Conservation (phyloP, 2,329 filamentous ascomycete species). For the Monosporascus sp. region DNA sequence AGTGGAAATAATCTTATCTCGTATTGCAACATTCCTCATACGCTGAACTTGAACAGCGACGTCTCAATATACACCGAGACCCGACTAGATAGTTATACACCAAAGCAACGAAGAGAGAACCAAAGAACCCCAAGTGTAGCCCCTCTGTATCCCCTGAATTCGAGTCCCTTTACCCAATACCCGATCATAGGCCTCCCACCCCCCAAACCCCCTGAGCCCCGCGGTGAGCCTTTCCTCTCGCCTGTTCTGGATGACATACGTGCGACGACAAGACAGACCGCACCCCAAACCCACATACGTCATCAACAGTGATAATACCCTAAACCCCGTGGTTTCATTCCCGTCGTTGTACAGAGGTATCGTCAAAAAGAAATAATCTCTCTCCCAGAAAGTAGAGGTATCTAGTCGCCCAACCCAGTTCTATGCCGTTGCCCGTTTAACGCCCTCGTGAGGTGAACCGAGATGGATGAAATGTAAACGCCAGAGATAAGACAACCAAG, state of each 20-base stretch:
- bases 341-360: constrained; percentile 13
- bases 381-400: neutral
- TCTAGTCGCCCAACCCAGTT: constrained; percentile 17
- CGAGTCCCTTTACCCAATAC: neutral
- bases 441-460: constrained; percentile 6
- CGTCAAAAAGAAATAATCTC: constrained; percentile 4
- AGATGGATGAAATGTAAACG: constrained; percentile 1
- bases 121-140: neutral
- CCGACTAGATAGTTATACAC: neutral
- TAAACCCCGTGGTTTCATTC: constrained; percentile 7
- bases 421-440: constrained; percentile 12
- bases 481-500: constrained; percentile 11
- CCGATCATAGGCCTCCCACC: neutral
- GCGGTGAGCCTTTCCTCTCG: neutral
- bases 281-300: too few relatives aligned
- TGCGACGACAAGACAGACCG: neutral
- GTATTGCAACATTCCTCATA: too few relatives aligned
- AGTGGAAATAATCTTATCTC: too few relatives aligned
- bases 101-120: neutral
- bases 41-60: too few relatives aligned
- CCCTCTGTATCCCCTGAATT: neutral
- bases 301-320: constrained; percentile 1
- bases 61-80: too few relatives aligned
- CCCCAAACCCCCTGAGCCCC: too few relatives aligned
- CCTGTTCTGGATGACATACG: neutral